Percentiles rank a stretch among this genome's conserved stretches.
Conservation (phyloP, 192 early-diverging fungal species). For the Entomortierella beljakovae region DNA sequence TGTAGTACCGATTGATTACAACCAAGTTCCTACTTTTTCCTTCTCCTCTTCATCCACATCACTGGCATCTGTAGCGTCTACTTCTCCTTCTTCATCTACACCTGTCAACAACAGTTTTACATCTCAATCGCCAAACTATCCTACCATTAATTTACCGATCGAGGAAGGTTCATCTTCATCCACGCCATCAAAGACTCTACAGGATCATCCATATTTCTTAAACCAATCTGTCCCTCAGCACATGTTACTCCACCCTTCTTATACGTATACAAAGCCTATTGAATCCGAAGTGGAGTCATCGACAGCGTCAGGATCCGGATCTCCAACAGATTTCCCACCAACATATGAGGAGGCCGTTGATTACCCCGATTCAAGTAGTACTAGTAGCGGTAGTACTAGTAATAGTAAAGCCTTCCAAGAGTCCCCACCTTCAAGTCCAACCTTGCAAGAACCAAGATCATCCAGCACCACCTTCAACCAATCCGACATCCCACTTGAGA, state of each 20-base stretch:
- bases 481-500: background rate
- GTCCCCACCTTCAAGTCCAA: background rate
- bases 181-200: background rate
- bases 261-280: background rate
- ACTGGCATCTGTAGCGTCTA: too few species aligned
- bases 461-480: background rate
- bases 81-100: background rate
- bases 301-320: background rate
- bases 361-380: background rate
- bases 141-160: background rate
- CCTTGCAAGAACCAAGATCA: background rate
- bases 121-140: background rate
- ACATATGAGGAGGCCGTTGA: constrained; percentile 45
- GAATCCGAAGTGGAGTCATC: constrained; percentile 9
- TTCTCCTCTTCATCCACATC: background rate
- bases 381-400: background rate
- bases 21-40: background rate
- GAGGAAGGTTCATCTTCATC: background rate
- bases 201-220: background rate
- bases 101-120: background rate
- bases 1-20: background rate
- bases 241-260: constrained; percentile 35
- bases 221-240: constrained; percentile 24
- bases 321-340: constrained; percentile 28
- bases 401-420: too few species aligned